Conservation (phyloP, 352 stramenopile species). For the Phytophthora nicotianae region DNA sequence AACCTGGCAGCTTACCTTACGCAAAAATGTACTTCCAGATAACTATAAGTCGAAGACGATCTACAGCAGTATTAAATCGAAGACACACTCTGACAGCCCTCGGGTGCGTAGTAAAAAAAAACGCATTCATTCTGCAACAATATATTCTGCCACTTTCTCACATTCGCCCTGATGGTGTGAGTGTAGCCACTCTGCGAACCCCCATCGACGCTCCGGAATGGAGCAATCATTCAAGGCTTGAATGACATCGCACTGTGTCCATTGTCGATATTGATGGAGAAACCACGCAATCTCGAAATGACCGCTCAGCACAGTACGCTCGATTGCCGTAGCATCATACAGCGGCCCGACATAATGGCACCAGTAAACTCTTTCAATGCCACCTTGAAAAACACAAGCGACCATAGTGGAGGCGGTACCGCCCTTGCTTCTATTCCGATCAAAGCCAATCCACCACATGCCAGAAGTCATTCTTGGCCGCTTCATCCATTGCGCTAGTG, state of each 20-base stretch:
- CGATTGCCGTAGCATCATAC: not conserved
- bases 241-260: not conserved
- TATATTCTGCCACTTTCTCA: no score
- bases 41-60: no score
- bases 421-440: not conserved
- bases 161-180: not conserved
- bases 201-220: not conserved
- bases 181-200: not conserved
- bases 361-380: not conserved
- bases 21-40: no score
- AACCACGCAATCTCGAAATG: not conserved
- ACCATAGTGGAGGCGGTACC: not conserved
- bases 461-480: slow-evolving; percentile 6
- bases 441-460: slow-evolving; percentile 16
- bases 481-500: slow-evolving; percentile 8
- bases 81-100: no score
- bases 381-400: not conserved
- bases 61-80: no score
- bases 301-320: not conserved
- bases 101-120: no score
- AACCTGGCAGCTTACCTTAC: no score
- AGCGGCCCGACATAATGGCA: not conserved
- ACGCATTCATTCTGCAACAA: no score
- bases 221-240: not conserved
- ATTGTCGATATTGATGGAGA: not conserved